Evolutionary conservation across 768 basidiomycete species (phyloP).

Genomic region (Rhodosporidiobolus sp.): DNA sequence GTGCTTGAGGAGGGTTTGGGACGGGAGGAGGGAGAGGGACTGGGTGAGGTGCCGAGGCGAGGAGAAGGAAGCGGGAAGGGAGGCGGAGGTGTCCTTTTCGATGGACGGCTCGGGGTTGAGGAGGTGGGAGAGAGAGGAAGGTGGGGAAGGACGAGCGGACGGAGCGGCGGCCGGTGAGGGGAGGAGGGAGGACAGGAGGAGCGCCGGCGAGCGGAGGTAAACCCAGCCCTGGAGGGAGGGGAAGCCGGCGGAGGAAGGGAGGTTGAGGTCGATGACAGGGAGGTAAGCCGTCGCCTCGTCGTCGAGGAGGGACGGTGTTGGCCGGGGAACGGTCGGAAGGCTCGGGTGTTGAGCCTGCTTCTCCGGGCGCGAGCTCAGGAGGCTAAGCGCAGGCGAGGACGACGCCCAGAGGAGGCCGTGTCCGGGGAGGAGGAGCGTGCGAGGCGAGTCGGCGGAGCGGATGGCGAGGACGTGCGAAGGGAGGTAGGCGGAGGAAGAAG

Average conservation of each 20-base stretch:
- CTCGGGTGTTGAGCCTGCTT: constrained; percentile 53
- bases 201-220: constrained; percentile 63
- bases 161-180: constrained; percentile 47
- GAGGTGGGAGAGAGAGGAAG: constrained; percentile 15
- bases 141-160: background rate
- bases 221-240: constrained; percentile 63
- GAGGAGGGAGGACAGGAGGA: constrained; percentile 63
- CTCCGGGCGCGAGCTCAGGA: constrained; percentile 22
- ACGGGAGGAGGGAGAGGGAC: constrained; percentile 21
- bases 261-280: constrained; percentile 66
- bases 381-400: constrained; percentile 48
- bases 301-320: background rate
- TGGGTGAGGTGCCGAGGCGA: constrained; percentile 7
- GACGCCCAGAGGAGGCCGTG: constrained; percentile 64
- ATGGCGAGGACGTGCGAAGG: constrained; percentile 63
- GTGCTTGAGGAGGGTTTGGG: constrained; percentile 14
- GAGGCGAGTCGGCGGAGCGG: constrained; percentile 54
- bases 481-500: constrained; percentile 40
- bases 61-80: background rate
- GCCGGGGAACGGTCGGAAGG: constrained; percentile 54
- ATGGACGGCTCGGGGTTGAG: constrained; percentile 10
- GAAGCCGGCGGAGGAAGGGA: constrained; percentile 71
- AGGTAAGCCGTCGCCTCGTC: constrained; percentile 45
- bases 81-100: background rate
- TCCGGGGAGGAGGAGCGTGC: constrained; percentile 58